A percentile compares a stretch with the other conserved stretches of the same genome.
These are phyloP conservation scores for Xylaria sp. DNA, from an alignment of 2,329 filamentous ascomycete species.

Conservation along the genomic window DNA sequence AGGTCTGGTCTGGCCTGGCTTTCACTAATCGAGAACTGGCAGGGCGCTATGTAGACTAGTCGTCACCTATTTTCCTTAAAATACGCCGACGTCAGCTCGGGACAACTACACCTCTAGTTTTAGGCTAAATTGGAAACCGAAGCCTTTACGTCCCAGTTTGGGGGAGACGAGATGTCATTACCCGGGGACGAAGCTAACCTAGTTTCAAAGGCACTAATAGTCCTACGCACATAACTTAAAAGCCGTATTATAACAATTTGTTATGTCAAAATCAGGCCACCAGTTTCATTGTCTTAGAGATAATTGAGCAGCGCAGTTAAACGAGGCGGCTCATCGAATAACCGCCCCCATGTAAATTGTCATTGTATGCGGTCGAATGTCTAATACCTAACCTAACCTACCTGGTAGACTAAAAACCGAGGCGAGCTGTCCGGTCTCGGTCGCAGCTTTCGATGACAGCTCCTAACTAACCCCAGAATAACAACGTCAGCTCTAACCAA, in stretches of 20 bases:
- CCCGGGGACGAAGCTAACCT: slow-evolving; percentile 5
- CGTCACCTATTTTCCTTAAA: slow-evolving; percentile 1
- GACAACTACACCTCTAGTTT: slow-evolving; percentile 18
- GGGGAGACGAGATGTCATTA: slow-evolving; percentile 13
- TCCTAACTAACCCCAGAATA: slow-evolving; percentile 1
- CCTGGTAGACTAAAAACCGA: slow-evolving; percentile 2
- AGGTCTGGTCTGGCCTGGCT: not conserved
- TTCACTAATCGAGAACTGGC: slow-evolving; percentile 4
- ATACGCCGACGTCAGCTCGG: slow-evolving; percentile 3
- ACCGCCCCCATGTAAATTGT: not conserved
- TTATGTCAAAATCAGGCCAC: not conserved
- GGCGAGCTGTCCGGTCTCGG: not conserved
- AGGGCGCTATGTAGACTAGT: not conserved
- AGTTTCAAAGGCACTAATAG: slow-evolving; percentile 11
- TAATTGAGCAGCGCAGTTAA: not conserved
- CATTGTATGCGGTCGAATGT: not conserved
- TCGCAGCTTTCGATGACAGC: not conserved
- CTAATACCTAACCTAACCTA: too few relatives aligned
- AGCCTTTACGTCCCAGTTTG: slow-evolving; percentile 10
- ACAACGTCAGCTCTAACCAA: not conserved
- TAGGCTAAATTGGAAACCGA: slow-evolving; percentile 27
- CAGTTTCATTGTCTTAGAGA: not conserved
- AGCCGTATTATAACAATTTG: not conserved
- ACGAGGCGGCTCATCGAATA: not conserved
- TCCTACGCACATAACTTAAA: not conserved